Base-by-base conservation (phyloP, 1,284 basidiomycete genomes). In the Hemileia vastatrix region DNA sequence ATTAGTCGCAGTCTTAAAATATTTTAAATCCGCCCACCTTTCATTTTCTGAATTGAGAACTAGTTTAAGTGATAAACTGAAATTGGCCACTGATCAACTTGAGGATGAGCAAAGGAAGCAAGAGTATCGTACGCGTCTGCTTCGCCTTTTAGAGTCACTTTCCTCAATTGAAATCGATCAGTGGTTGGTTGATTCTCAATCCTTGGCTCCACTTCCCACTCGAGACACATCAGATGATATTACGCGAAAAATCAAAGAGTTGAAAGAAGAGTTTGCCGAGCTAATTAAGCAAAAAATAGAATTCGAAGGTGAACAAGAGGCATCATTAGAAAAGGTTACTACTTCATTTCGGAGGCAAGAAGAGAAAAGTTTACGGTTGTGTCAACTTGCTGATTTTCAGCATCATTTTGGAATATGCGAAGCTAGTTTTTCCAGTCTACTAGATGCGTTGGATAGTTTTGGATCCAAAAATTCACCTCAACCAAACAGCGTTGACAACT, bases 171-270 rank as follows among this genome's bases (percentile, higher is more conserved):
- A n/a, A n/a, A n/a, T n/a, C n/a, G n/a, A n/a, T n/a, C n/a, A n/a
- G n/a, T n/a, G n/a, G n/a, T n/a, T n/a, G n/a, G n/a, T n/a, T n/a
- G n/a, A n/a, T n/a, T n/a, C n/a, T n/a, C n/a, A n/a, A n/a, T n/a
- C n/a, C n/a, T n/a, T n/a, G n/a, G 36, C 59, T 15, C 59, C 59
- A 15, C 43, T 61, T 31, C 59, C 59, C 11, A 49, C 21, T 36
- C 51, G 43, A 31, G 52, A 18, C 18, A 47, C 13, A 3, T 43
- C 13, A 23, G 27, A n/a, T 4, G 48, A 50, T 6, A 50, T 61
- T 33, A 43, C 21, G 11, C 15, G 36, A 6, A 32, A n/a, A 4
- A 9, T 61, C 18, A 21, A 54, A 32, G 24, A 23, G 5, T 48
- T 61, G 43, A 33, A 36, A 23, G 51, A 54, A 43, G 43, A 18